Evolutionary conservation across 495 filamentous ascomycete species (phyloP), one percentile per base, ranked within the genome.

Genomic region (Achaetomiella virescens): DNA sequence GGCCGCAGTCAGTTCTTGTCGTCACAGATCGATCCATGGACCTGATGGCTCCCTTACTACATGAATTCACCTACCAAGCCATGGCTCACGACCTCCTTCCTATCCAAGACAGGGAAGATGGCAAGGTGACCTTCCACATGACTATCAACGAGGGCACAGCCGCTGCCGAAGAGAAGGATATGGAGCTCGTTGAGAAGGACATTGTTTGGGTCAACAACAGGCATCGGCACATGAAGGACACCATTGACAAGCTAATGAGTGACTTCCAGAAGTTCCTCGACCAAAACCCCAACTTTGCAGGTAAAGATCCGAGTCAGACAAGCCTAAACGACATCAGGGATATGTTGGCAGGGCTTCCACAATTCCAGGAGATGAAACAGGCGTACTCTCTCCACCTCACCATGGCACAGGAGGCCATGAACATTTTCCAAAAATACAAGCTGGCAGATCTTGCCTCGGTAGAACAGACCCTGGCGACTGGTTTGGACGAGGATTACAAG

Each of bases 371-470:
- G 66, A 87, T 91, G 73, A 96, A 97, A 71, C 87, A 95, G 67
- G 87, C 90, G 33, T 98, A 97, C 66, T 91, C 93, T 0, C 77
- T 98, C 29, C 93, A 98, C 69, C 75, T 98, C 15, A 92, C 81
- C 58, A 98, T 98, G 93, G 95, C 93, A n/a, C 87, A 96, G 65
- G 91, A 96, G 63, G 92, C 90, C 59, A 97, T 97, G 93, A 88
- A 88, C 55, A 79, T 85, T 41, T 98, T 97, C 62, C 83, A 95
- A 63, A 72, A 82, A 18, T 81, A 84, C 60, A 96, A 96, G 62
- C 78, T 98, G 6, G 77, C 84, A 40, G 95, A 97, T 63, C 77
- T 97, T 55, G 92, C 89, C 43, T 85, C 87, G 2, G 80, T 90
- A 3, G 92, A 98, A 66, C 73, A 92, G 75, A 86, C 82, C 29